phyloP scores from a whole-genome alignment of 2,329 filamentous ascomycete genomes.

The Colletotrichum lupini region DNA sequence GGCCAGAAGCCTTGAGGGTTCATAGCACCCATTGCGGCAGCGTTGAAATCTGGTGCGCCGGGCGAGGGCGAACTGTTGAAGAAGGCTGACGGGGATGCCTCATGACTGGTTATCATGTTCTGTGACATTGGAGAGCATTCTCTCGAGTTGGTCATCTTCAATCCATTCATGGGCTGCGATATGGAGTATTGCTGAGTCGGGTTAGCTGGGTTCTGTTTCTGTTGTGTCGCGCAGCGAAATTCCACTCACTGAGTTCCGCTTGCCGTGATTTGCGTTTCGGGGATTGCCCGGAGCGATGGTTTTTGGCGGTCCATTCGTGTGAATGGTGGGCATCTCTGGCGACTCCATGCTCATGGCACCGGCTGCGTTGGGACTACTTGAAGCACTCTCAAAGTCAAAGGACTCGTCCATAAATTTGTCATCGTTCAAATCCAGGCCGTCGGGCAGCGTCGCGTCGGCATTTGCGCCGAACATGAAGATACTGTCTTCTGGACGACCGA shows the following conservation, averaged over 20 bases:
- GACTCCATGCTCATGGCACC: slow-evolving; percentile 50
- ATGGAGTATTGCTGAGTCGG: slow-evolving; percentile 60
- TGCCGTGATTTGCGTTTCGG: slow-evolving; percentile 47
- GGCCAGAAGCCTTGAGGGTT: slow-evolving; percentile 50
- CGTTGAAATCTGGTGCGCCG: slow-evolving; percentile 50
- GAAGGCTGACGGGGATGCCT: slow-evolving; percentile 60
- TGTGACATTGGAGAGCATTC: slow-evolving; percentile 65
- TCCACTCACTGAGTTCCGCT: slow-evolving; percentile 38
- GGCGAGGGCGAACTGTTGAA: slow-evolving; percentile 61
- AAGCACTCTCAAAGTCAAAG: slow-evolving; percentile 69
- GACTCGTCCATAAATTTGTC: slow-evolving; percentile 60
- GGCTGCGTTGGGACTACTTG: slow-evolving; percentile 63
- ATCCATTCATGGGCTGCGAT: slow-evolving; percentile 61
- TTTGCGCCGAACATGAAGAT: slow-evolving; percentile 48
- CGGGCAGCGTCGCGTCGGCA: slow-evolving; percentile 40
- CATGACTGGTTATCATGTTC: slow-evolving; percentile 62
- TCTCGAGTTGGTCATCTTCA: slow-evolving; percentile 59
- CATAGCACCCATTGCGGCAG: slow-evolving; percentile 35
- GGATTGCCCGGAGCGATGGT: slow-evolving; percentile 41
- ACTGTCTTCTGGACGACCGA: slow-evolving; percentile 48
- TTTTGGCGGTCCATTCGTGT: slow-evolving; percentile 45
- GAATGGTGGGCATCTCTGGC: slow-evolving; percentile 54
- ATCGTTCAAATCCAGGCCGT: slow-evolving; percentile 46
- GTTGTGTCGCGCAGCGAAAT: not conserved
- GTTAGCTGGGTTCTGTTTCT: slow-evolving; percentile 40